phyloP scores from a whole-genome alignment of 2,329 filamentous ascomycete genomes.

The Penicillium sp. region DNA sequence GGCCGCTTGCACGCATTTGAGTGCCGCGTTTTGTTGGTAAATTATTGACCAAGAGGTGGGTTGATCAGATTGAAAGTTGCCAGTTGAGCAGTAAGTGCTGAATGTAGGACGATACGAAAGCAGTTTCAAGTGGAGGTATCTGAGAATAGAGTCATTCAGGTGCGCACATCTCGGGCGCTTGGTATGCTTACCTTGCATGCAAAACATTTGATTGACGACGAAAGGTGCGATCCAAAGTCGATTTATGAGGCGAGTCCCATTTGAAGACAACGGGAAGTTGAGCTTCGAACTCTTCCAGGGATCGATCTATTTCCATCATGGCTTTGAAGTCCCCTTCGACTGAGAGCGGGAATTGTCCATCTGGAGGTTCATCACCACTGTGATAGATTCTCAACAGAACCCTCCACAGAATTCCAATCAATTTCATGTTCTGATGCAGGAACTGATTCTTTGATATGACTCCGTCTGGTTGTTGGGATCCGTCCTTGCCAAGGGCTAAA shows the following conservation, averaged over 20 bases:
- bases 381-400: neutral
- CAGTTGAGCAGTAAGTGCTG: slow-evolving; percentile 3
- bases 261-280: neutral
- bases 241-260: neutral
- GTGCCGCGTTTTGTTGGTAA: slow-evolving; percentile 1
- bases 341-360: neutral
- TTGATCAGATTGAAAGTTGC: neutral
- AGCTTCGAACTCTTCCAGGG: neutral
- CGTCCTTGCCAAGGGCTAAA: neutral
- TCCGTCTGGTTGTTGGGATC: neutral
- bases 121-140: slow-evolving; percentile 7
- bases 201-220: neutral
- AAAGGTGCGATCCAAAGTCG: neutral
- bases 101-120: slow-evolving; percentile 9
- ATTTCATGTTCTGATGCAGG: slow-evolving; percentile 1
- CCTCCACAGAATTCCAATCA: neutral
- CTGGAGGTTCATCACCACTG: neutral
- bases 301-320: neutral
- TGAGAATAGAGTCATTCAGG: neutral
- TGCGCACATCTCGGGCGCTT: neutral
- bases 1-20: slow-evolving; percentile 5
- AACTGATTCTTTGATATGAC: neutral
- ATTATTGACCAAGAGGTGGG: neutral
- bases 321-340: neutral
- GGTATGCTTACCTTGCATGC: neutral